Evolutionary conservation across 2,329 filamentous ascomycete genomes (phyloP).

Genomic region (Blastomyces gilchristii): DNA sequence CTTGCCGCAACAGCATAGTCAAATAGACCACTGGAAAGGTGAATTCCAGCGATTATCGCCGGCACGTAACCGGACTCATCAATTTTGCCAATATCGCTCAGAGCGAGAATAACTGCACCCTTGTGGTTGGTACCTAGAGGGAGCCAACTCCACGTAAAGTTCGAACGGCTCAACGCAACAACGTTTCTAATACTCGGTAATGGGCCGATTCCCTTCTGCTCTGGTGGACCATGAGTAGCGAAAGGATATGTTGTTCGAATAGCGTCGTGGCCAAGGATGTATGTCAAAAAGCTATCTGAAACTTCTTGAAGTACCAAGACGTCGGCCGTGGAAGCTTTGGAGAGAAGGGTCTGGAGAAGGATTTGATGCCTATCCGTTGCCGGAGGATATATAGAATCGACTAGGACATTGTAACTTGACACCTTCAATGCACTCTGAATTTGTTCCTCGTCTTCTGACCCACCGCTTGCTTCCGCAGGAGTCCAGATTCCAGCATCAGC

Average conservation of each 20-base stretch:
- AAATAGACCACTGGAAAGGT: slow-evolving; percentile 52
- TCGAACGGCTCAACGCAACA: slow-evolving; percentile 48
- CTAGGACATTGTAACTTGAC: slow-evolving; percentile 38
- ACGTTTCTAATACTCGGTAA: slow-evolving; percentile 52
- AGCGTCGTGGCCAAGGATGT: slow-evolving; percentile 40
- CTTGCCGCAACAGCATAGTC: slow-evolving; percentile 50
- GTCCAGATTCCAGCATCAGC: slow-evolving; percentile 20
- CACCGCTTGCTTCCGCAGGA: slow-evolving; percentile 4
- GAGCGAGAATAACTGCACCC: slow-evolving; percentile 43
- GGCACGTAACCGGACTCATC: slow-evolving; percentile 24
- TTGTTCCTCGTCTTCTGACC: slow-evolving; percentile 5
- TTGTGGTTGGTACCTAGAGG: slow-evolving; percentile 49
- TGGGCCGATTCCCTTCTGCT: slow-evolving; percentile 43
- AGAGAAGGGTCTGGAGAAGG: slow-evolving; percentile 28
- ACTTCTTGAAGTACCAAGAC: slow-evolving; percentile 50
- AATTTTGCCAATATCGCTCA: slow-evolving; percentile 29
- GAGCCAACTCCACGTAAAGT: slow-evolving; percentile 48
- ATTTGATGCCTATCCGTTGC: slow-evolving; percentile 29
- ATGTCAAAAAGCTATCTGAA: slow-evolving; percentile 52
- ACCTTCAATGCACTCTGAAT: slow-evolving; percentile 21
- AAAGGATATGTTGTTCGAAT: slow-evolving; percentile 46
- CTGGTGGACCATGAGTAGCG: slow-evolving; percentile 48
- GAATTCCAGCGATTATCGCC: slow-evolving; percentile 47
- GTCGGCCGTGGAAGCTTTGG: slow-evolving; percentile 26
- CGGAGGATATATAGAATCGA: slow-evolving; percentile 31